phyloP scores from a whole-genome alignment of 257 asterid species.

The Primulina tabacum region DNA sequence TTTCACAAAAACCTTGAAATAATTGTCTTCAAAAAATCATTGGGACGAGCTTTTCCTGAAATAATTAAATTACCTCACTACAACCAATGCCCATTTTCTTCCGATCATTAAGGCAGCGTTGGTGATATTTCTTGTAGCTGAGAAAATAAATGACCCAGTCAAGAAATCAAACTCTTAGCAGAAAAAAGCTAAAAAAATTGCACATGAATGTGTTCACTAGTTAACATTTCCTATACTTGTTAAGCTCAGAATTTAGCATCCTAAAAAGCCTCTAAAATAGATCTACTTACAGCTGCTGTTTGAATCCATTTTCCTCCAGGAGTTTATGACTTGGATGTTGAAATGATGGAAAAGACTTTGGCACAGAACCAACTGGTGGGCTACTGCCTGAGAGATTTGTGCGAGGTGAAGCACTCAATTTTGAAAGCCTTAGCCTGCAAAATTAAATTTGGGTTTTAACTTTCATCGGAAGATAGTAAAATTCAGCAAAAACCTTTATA shows the following conservation, averaged over 20 bases:
- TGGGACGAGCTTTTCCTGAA: conserved; percentile 13
- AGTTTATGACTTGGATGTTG: conserved; percentile 95
- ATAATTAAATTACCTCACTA: conserved; percentile 70
- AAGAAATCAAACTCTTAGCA: conserved; percentile 12
- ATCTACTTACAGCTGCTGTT: conserved; percentile 78
- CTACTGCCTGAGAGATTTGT: conserved; percentile 56
- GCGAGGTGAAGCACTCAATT: conserved; percentile 76
- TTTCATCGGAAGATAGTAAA: not conserved
- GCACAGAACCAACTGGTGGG: conserved; percentile 82
- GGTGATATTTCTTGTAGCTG: conserved; percentile 77
- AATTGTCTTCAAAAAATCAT: conserved; percentile 13
- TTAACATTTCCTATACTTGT: conserved; percentile 17
- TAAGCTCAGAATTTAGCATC: conserved; percentile 6
- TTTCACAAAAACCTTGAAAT: not conserved
- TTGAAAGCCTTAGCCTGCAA: conserved; percentile 56
- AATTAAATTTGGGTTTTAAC: conserved; percentile 24
- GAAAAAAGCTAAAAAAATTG: conserved; percentile 6
- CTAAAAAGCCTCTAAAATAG: conserved; percentile 18
- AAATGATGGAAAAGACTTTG: conserved; percentile 76
- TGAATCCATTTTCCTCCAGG: conserved; percentile 88
- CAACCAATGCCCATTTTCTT: conserved; percentile 86
- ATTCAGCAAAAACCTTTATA: conserved; percentile 2
- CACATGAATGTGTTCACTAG: conserved; percentile 16
- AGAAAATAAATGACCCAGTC: conserved; percentile 25
- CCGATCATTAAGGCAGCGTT: conserved; percentile 76